Conservation (phyloP, 2,329 filamentous ascomycete genomes). For the Penicillium frequentans region DNA sequence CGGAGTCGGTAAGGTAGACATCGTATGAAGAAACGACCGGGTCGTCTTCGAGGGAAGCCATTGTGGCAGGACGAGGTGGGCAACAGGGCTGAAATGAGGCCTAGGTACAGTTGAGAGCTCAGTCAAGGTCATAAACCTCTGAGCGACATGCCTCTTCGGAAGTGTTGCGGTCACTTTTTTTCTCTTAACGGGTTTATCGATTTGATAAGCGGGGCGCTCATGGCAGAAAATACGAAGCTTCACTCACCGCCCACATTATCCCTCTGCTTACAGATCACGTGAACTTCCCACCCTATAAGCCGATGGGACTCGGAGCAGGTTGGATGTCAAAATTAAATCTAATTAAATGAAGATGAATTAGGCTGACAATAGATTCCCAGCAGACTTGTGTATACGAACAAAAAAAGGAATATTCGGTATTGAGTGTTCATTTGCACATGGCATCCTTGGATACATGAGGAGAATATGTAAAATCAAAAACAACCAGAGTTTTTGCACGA, state of each 20-base stretch:
- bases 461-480: background rate
- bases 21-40: conserved; percentile 75
- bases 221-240: conserved; percentile 14
- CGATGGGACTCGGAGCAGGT: too few species aligned
- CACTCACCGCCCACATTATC: conserved; percentile 8
- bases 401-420: background rate
- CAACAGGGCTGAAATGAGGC: background rate
- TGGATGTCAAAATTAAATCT: too few species aligned
- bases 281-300: background rate
- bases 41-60: conserved; percentile 49
- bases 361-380: background rate
- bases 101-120: background rate
- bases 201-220: conserved; percentile 19
- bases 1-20: conserved; percentile 77
- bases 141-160: background rate
- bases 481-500: conserved; percentile 14
- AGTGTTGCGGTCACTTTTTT: conserved; percentile 2
- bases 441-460: background rate
- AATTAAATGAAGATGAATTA: too few species aligned
- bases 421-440: background rate
- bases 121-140: background rate
- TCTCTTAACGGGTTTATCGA: conserved; percentile 12
- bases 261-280: background rate
- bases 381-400: background rate
- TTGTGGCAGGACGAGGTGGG: background rate